These are phyloP conservation scores for Acorus calamus DNA, from an alignment of 106 monocot species.

Conservation along the genomic window DNA sequence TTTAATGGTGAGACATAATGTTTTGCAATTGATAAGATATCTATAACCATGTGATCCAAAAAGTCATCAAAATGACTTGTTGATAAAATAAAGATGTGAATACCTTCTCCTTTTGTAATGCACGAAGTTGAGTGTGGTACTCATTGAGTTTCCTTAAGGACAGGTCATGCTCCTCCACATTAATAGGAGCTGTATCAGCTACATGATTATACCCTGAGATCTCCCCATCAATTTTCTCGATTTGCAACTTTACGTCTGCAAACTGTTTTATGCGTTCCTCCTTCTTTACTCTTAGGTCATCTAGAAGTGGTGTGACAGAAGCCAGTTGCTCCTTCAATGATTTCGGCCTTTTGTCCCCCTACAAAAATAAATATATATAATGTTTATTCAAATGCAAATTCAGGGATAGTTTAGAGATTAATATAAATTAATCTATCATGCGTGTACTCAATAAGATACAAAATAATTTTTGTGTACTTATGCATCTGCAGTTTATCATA, in stretches of 20 bases:
- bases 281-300: slow-evolving; percentile 52
- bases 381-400: too few species aligned
- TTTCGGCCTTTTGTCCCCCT: slow-evolving; percentile 36
- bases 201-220: slow-evolving; percentile 27
- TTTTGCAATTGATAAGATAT: too few species aligned
- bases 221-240: slow-evolving; percentile 62
- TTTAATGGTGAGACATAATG: too few species aligned
- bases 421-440: too few species aligned
- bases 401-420: too few species aligned
- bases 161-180: slow-evolving; percentile 47
- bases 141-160: slow-evolving; percentile 46
- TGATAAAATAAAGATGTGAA: neutral
- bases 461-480: too few species aligned
- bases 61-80: too few species aligned
- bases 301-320: slow-evolving; percentile 44
- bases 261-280: slow-evolving; percentile 63
- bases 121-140: slow-evolving; percentile 36
- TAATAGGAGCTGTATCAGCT: neutral
- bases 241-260: slow-evolving; percentile 47
- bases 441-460: too few species aligned
- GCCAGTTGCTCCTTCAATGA: slow-evolving; percentile 72
- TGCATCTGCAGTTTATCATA: too few species aligned
- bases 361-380: slow-evolving; percentile 9
- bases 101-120: slow-evolving; percentile 71
- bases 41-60: too few species aligned